A percentile compares a stretch with the other conserved stretches of the same genome.
phyloP scores from a whole-genome alignment of 2,329 filamentous ascomycete genomes.

The Tolypocladium sp. region DNA sequence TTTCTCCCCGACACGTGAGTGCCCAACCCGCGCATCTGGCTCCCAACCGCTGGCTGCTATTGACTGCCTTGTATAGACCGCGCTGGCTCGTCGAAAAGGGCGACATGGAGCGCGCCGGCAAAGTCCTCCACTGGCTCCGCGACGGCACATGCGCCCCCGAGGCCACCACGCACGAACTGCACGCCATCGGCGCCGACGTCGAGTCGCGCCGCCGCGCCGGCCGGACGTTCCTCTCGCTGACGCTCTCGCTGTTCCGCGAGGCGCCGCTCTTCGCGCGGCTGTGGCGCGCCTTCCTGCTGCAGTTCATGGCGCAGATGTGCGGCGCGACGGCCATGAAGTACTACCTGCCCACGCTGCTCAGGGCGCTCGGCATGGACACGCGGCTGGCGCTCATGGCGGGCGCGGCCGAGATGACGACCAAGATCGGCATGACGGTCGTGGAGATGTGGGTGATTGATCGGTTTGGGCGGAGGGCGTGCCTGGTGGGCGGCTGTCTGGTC shows the following conservation, averaged over 20 bases:
- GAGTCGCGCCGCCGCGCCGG: conserved; percentile 22
- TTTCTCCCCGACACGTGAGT: conserved; percentile 45
- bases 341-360: conserved; percentile 45
- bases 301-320: conserved; percentile 53
- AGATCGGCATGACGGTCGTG: conserved; percentile 45
- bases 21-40: no score
- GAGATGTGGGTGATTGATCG: conserved; percentile 49
- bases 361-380: conserved; percentile 37
- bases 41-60: no score
- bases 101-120: conserved; percentile 29
- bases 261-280: conserved; percentile 38
- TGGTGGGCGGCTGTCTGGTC: conserved; percentile 37
- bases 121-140: conserved; percentile 38
- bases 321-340: conserved; percentile 53
- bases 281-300: conserved; percentile 46
- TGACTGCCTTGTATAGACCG: no score
- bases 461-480: conserved; percentile 37
- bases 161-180: conserved; percentile 32
- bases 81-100: conserved; percentile 49
- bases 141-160: conserved; percentile 28
- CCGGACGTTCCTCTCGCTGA: conserved; percentile 6
- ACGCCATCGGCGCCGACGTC: conserved; percentile 35
- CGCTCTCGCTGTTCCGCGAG: conserved; percentile 38
- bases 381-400: conserved; percentile 41
- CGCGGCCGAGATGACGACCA: conserved; percentile 47